A percentile compares a stretch with the other conserved stretches of the same genome.
Conservation (phyloP, 306 rosid genomes). For the Pueraria montana region DNA sequence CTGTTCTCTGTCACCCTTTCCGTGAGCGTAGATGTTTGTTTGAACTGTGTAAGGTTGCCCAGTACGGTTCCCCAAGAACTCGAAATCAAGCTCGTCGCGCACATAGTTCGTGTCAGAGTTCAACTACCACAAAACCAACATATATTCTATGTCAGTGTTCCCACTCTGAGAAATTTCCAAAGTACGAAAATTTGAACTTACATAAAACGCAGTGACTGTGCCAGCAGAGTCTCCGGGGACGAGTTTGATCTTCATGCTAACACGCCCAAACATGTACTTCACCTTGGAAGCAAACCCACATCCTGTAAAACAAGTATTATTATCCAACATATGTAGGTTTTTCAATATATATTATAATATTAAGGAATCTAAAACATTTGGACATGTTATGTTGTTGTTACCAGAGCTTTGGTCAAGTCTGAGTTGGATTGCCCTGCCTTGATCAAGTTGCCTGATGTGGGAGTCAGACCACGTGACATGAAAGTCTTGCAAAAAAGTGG, state of each 20-base stretch:
- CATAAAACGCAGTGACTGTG: slow-evolving; percentile 95
- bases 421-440: slow-evolving; percentile 86
- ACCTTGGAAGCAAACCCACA: slow-evolving; percentile 87
- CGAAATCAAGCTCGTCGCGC: slow-evolving; percentile 94
- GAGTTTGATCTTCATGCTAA: slow-evolving; percentile 98
- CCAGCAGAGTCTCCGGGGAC: slow-evolving; percentile 95
- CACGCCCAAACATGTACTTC: slow-evolving; percentile 86
- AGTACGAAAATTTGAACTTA: slow-evolving; percentile 33
- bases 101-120: slow-evolving; percentile 70
- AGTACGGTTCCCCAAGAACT: slow-evolving; percentile 90
- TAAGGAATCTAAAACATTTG: too few relatives aligned
- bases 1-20: slow-evolving; percentile 89
- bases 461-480: slow-evolving; percentile 75
- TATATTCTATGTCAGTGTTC: background rate
- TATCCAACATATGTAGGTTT: background rate
- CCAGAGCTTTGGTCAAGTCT: slow-evolving; percentile 89
- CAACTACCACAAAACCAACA: slow-evolving; percentile 54
- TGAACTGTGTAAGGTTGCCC: slow-evolving; percentile 96
- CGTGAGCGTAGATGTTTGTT: slow-evolving; percentile 85
- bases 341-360: too few relatives aligned
- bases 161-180: background rate
- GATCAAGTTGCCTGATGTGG: slow-evolving; percentile 82
- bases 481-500: slow-evolving; percentile 80
- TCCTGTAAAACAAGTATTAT: slow-evolving; percentile 55
- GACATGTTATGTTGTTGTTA: slow-evolving; percentile 50